Percentiles rank a stretch among this genome's conserved stretches.
phyloP scores from a whole-genome alignment of 495 filamentous ascomycete genomes.

The Penicillium samsonianum region DNA sequence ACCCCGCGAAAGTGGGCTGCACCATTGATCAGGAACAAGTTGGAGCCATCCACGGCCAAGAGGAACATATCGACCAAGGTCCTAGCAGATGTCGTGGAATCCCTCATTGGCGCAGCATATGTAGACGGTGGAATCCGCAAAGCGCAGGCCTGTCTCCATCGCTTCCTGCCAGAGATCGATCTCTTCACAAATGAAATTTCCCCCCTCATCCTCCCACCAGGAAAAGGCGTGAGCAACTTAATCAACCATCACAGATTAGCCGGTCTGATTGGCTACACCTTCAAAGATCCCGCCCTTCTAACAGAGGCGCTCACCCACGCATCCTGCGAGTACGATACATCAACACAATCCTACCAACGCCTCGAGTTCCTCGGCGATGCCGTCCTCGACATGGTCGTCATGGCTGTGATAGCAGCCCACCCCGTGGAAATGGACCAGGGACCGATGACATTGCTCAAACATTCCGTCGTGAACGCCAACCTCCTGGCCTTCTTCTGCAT shows the following conservation, averaged over 20 bases:
- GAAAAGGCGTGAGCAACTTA: constrained; percentile 11
- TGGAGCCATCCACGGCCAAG: constrained; percentile 14
- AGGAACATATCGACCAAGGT: constrained; percentile 70
- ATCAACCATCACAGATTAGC: constrained; percentile 21
- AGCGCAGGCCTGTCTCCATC: constrained; percentile 62
- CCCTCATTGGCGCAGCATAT: constrained; percentile 77
- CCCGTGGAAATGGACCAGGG: constrained; percentile 54
- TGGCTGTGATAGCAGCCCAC: constrained; percentile 51
- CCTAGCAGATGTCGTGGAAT: constrained; percentile 88
- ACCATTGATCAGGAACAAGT: constrained; percentile 54
- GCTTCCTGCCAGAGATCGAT: constrained; percentile 64
- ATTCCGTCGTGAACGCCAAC: constrained; percentile 78
- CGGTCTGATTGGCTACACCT: constrained; percentile 55
- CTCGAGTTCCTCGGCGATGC: constrained; percentile 92
- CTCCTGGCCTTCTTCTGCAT: constrained; percentile 87
- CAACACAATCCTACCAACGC: constrained; percentile 71
- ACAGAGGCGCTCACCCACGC: constrained; percentile 84
- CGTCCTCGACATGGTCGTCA: constrained; percentile 77
- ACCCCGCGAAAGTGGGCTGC: constrained; percentile 72
- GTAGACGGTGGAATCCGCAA: constrained; percentile 64
- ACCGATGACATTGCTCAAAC: constrained; percentile 72
- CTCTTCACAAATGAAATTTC: constrained; percentile 17
- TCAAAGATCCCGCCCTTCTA: constrained; percentile 69
- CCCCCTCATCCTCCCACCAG: not conserved
- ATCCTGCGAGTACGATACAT: constrained; percentile 59